Percentiles rank a stretch among this genome's conserved stretches.
phyloP scores from a whole-genome alignment of 345 rosid genomes.

The Pugionium dolabratum region DNA sequence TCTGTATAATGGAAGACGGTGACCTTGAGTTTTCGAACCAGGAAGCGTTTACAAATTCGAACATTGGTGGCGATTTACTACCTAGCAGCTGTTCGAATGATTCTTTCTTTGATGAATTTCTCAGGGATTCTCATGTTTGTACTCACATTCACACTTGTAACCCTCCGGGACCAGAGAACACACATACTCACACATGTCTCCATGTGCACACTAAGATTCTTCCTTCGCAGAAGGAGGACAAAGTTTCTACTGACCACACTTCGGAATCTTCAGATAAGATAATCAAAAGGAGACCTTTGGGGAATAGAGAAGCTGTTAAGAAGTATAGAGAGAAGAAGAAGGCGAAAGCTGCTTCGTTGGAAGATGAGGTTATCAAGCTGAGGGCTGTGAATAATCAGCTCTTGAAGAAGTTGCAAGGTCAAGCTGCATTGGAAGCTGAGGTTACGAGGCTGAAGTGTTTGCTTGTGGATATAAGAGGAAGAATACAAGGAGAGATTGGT shows the following conservation, averaged over 20 bases:
- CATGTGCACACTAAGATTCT: slow-evolving; percentile 90
- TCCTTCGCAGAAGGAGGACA: slow-evolving; percentile 57
- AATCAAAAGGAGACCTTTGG: slow-evolving; percentile 69
- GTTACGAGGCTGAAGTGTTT: slow-evolving; percentile 87
- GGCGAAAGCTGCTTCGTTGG: slow-evolving; percentile 86
- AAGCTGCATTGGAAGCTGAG: slow-evolving; percentile 89
- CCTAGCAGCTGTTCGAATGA: slow-evolving; percentile 70
- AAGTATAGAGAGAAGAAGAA: slow-evolving; percentile 98
- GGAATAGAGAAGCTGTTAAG: slow-evolving; percentile 87
- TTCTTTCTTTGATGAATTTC: slow-evolving; percentile 61
- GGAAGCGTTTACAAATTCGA: slow-evolving; percentile 51
- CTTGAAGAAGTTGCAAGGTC: slow-evolving; percentile 82
- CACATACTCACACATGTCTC: slow-evolving; percentile 88
- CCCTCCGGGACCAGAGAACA: slow-evolving; percentile 91
- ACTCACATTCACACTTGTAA: slow-evolving; percentile 95
- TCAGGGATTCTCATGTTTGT: slow-evolving; percentile 75
- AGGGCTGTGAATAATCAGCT: slow-evolving; percentile 80
- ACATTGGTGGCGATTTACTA: slow-evolving; percentile 34
- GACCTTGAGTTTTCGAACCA: slow-evolving; percentile 84
- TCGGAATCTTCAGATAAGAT: slow-evolving; percentile 63
- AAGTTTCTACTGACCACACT: slow-evolving; percentile 65
- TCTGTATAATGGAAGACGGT: slow-evolving; percentile 69
- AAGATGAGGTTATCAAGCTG: slow-evolving; percentile 70
- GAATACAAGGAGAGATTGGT: slow-evolving; percentile 97
- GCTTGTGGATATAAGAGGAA: slow-evolving; percentile 91